phyloP scores from a whole-genome alignment of 352 stramenopile genomes.

The Phytophthora sojae region DNA sequence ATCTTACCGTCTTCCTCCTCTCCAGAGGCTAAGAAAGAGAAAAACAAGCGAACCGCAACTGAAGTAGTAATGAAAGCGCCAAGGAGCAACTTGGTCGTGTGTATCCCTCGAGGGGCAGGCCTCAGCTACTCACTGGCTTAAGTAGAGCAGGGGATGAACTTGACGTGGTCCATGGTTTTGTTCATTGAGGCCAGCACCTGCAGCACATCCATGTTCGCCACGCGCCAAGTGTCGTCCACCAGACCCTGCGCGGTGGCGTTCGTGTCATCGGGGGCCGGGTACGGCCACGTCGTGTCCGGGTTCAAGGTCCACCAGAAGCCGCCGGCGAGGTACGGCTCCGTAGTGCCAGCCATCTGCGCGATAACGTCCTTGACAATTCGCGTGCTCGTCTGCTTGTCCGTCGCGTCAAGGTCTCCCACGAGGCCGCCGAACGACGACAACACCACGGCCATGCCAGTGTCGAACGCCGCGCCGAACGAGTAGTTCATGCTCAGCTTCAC shows the following conservation, averaged over 20 bases:
- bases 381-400: constrained; percentile 70
- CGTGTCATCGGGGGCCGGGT: constrained; percentile 70
- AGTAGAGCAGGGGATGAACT: constrained; percentile 71
- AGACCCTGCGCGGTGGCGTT: constrained; percentile 66
- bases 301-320: constrained; percentile 88
- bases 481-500: constrained; percentile 83
- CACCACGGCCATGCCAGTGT: constrained; percentile 70
- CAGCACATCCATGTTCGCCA: constrained; percentile 75
- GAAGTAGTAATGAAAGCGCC: constrained; percentile 39
- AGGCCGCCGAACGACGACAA: constrained; percentile 88
- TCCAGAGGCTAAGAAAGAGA: constrained; percentile 28
- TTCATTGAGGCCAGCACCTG: constrained; percentile 70
- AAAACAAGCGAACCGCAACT: constrained; percentile 39
- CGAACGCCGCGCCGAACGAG: constrained; percentile 75
- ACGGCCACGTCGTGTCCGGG: constrained; percentile 79
- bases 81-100: constrained; percentile 22
- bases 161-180: constrained; percentile 62
- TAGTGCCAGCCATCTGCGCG: constrained; percentile 60
- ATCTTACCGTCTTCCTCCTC: constrained; percentile 30
- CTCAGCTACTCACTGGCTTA: constrained; percentile 33
- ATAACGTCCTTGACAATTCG: constrained; percentile 75
- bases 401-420: constrained; percentile 61
- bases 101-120: constrained; percentile 14
- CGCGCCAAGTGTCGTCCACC: constrained; percentile 78
- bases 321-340: constrained; percentile 61